Evolutionary conservation across 305 asterid genomes (phyloP), one percentile per base, ranked within the genome.

Genomic region (Solanum hybrid): DNA sequence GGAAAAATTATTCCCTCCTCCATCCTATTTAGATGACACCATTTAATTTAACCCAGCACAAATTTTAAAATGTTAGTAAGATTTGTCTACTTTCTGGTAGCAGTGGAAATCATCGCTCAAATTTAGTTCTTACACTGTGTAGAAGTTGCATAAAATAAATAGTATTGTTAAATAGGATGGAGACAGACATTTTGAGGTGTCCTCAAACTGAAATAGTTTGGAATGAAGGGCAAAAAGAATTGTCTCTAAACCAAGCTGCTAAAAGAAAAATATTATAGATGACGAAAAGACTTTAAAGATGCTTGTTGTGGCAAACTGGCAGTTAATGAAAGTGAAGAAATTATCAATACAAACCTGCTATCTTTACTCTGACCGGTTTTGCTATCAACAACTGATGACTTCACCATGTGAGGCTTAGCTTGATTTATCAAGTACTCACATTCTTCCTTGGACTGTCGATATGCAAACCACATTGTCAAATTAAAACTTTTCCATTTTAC

Each of bases 351-450:
- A 90, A 86, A 95, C 98, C 95, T 94, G 96, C 97, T 95, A 88
- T 95, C 98, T 90, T 91, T 93, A 89, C 97, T 94, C 94, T 95
- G 92, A 86, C 98, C 97, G 42, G 98, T 95, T 91, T 91, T 91
- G 94, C 96, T 95, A 93, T 95, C 98, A 86, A 95, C 96, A 84
- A 95, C 97, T 14, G 96, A 92, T 51, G 98, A 95, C 95, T 95
- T 95, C 69, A 24, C 92, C 98, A 95, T 95, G 90, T 93, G 94
- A 88, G 98, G 98, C 87, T 87, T 93, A 71, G 98, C 98, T 78
- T 93, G 94, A 92, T 91, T 92, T 92, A 95, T 95, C 91, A 95
- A 92, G 92, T 95, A 90, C 86, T 95, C 97, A 69, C 97, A 95
- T 94, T 96, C 97, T 94, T 95, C 96, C 88, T 93, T 92, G 32